Evolutionary conservation across 257 asterid species (phyloP).

Genomic region (Nicotiana tabacum): DNA sequence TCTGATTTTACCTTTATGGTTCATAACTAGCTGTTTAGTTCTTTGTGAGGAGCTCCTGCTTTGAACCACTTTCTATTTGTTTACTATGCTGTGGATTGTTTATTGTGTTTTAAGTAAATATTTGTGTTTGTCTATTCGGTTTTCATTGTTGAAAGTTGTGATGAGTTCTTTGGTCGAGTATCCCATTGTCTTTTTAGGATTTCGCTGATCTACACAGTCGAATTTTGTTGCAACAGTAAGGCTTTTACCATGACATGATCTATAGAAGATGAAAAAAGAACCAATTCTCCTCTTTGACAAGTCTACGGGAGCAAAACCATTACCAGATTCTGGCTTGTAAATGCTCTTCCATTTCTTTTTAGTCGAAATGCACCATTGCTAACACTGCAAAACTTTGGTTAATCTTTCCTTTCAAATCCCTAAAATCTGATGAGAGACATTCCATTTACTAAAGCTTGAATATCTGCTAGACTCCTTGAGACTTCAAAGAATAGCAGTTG

Average conservation of each 20-base stretch:
- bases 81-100: neutral
- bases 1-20: neutral
- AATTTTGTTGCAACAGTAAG: neutral
- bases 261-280: neutral
- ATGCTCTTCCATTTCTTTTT: neutral
- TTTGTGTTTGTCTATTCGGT: neutral
- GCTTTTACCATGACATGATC: neutral
- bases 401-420: neutral
- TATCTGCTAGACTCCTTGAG: neutral
- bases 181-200: neutral
- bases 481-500: neutral
- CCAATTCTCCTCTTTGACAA: neutral
- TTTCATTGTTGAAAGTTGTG: neutral
- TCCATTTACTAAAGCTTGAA: neutral
- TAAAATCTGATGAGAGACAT: neutral
- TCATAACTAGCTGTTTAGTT: neutral
- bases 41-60: neutral
- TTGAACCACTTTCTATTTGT: neutral
- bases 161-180: neutral
- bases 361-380: neutral
- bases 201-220: neutral
- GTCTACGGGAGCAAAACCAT: neutral
- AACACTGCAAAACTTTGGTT: neutral
- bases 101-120: neutral
- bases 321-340: constrained; percentile 2